Evolutionary conservation across 1,139 yeast genomes (phyloP).

Genomic region (Blastobotrys elegans): DNA sequence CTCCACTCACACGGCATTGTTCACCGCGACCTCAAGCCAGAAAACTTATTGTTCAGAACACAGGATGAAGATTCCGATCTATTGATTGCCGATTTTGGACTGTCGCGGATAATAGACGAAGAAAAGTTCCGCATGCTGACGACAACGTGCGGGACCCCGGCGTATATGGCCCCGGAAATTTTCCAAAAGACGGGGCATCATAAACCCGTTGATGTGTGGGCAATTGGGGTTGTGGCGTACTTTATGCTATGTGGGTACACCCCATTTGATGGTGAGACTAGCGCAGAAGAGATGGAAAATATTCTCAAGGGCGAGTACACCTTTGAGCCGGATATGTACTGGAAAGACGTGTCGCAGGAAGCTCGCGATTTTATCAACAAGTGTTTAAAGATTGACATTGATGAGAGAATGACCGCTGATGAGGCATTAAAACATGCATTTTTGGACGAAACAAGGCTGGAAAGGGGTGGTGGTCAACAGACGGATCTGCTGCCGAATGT

Average conservation of each 20-base stretch:
- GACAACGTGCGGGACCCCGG: slow-evolving; percentile 59
- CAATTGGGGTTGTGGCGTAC: slow-evolving; percentile 67
- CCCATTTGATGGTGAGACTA: slow-evolving; percentile 75
- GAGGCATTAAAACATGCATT: slow-evolving; percentile 50
- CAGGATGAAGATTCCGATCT: slow-evolving; percentile 44
- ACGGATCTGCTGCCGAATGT: slow-evolving; percentile 35
- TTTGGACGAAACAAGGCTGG: slow-evolving; percentile 24
- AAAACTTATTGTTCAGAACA: slow-evolving; percentile 62
- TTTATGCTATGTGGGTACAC: slow-evolving; percentile 71
- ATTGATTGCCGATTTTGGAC: slow-evolving; percentile 70
- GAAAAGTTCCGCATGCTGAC: slow-evolving; percentile 48
- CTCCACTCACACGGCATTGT: slow-evolving; percentile 76
- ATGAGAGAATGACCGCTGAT: slow-evolving; percentile 44
- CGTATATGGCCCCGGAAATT: slow-evolving; percentile 74
- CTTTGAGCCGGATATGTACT: slow-evolving; percentile 57
- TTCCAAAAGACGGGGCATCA: slow-evolving; percentile 51
- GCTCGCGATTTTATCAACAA: slow-evolving; percentile 56
- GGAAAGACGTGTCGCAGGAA: slow-evolving; percentile 48
- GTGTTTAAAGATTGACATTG: slow-evolving; percentile 50
- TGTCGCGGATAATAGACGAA: slow-evolving; percentile 46
- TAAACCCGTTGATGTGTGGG: slow-evolving; percentile 68
- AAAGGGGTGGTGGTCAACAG: slow-evolving; percentile 19
- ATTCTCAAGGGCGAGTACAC: slow-evolving; percentile 52
- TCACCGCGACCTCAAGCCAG: slow-evolving; percentile 93
- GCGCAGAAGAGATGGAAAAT: slow-evolving; percentile 63